Evolutionary conservation across 805 yeast genomes (phyloP).

Genomic region (Starmera quercuum): DNA sequence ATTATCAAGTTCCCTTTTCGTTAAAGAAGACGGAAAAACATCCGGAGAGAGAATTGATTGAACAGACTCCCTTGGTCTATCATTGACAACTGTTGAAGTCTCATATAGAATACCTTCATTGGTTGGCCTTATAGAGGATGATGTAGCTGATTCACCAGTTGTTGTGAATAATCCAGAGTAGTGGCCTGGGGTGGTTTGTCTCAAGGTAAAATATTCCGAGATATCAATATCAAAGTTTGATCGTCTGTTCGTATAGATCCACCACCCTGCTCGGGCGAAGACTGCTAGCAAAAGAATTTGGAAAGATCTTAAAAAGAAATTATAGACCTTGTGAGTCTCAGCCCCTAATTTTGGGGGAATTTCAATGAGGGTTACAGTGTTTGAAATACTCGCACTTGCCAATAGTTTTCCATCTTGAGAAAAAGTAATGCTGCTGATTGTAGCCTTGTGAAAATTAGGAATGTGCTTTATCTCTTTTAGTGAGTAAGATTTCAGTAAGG

Average conservation of each 20-base stretch:
- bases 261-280: conserved; percentile 7
- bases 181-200: conserved; percentile 4
- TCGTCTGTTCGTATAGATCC: conserved; percentile 8
- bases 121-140: neutral
- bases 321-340: conserved; percentile 17
- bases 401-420: conserved; percentile 61
- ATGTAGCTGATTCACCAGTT: neutral
- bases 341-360: conserved; percentile 42
- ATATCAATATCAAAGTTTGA: conserved; percentile 5
- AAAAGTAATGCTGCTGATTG: conserved; percentile 65
- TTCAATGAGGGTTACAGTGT: conserved; percentile 55
- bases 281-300: conserved; percentile 7
- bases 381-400: conserved; percentile 74
- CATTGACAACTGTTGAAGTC: no score
- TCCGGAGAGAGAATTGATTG: no score
- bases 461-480: conserved; percentile 46
- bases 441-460: conserved; percentile 54
- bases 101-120: no score
- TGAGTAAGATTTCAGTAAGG: conserved; percentile 34
- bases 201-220: conserved; percentile 19
- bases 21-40: neutral
- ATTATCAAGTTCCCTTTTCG: neutral
- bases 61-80: no score
- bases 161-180: neutral
- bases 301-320: conserved; percentile 15